These are phyloP conservation scores for Grosmannia clavigera DNA, from an alignment of 2,329 filamentous ascomycete species.

Conservation along the genomic window DNA sequence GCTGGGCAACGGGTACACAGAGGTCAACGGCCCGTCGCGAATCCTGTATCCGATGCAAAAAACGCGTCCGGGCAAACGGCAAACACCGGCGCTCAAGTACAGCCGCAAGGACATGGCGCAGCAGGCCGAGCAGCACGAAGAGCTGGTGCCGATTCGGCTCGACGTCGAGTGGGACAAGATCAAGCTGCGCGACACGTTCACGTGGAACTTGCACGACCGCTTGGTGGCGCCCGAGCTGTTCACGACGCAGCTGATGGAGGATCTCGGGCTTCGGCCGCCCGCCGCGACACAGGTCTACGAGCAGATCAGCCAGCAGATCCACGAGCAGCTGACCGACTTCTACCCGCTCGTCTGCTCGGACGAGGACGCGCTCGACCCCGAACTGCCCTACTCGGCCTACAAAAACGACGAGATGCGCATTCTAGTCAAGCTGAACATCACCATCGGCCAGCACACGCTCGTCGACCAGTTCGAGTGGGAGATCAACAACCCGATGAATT, in stretches of 20 bases:
- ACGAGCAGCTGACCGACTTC: slow-evolving; percentile 84
- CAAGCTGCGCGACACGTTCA: slow-evolving; percentile 92
- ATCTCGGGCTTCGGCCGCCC: slow-evolving; percentile 68
- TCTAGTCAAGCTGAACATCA: slow-evolving; percentile 91
- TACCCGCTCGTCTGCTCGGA: slow-evolving; percentile 85
- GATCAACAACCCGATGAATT: slow-evolving; percentile 89
- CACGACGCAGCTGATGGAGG: slow-evolving; percentile 80
- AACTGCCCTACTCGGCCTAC: slow-evolving; percentile 83
- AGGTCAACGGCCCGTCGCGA: slow-evolving; percentile 50
- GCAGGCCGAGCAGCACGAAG: slow-evolving; percentile 84
- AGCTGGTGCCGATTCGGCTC: slow-evolving; percentile 78
- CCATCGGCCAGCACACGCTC: slow-evolving; percentile 85
- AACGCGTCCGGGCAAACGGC: slow-evolving; percentile 62
- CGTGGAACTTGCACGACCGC: slow-evolving; percentile 94
- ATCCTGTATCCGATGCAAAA: slow-evolving; percentile 73
- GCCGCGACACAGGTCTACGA: slow-evolving; percentile 51
- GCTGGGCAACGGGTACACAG: slow-evolving; percentile 78
- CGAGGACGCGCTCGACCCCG: slow-evolving; percentile 80
- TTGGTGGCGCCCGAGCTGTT: slow-evolving; percentile 70
- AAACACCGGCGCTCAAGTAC: slow-evolving; percentile 60
- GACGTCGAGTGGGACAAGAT: slow-evolving; percentile 95
- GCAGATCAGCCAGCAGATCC: slow-evolving; percentile 55
- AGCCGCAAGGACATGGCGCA: slow-evolving; percentile 67
- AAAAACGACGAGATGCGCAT: slow-evolving; percentile 99
- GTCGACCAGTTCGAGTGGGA: slow-evolving; percentile 99